Conservation (phyloP, 2,329 filamentous ascomycete species). For the Fusarium keratoplasticum region DNA sequence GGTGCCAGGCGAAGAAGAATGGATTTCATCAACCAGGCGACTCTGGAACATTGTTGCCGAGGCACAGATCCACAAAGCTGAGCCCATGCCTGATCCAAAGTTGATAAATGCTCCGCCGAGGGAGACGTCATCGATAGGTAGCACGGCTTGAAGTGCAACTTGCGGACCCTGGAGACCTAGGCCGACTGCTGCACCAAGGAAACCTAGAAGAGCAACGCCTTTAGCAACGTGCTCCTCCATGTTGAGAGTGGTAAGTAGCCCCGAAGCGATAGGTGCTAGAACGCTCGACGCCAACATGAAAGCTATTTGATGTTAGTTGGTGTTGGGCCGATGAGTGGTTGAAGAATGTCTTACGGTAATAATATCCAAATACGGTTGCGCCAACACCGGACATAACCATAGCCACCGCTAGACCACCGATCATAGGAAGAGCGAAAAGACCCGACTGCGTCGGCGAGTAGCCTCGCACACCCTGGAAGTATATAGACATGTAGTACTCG, state of each 20-base stretch:
- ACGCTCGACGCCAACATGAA: constrained; percentile 41
- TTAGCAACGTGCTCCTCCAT: constrained; percentile 37
- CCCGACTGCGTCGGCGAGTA: constrained; percentile 35
- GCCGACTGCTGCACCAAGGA: constrained; percentile 36
- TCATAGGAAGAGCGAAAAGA: constrained; percentile 37
- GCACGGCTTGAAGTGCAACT: constrained; percentile 32
- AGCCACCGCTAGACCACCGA: constrained; percentile 26
- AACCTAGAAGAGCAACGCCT: constrained; percentile 29
- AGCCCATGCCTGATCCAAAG: constrained; percentile 39
- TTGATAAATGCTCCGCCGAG: constrained; percentile 39
- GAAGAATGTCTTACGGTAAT: constrained; percentile 29
- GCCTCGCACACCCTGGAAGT: constrained; percentile 41
- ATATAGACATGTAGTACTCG: constrained; percentile 43
- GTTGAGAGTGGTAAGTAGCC: constrained; percentile 37
- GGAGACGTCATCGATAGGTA: constrained; percentile 36
- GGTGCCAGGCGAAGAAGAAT: constrained; percentile 11
- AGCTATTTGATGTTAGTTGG: constrained; percentile 30
- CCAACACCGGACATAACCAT: constrained; percentile 39
- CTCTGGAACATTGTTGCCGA: constrained; percentile 41
- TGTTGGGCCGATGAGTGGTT: fast-evolving
- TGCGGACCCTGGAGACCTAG: constrained; percentile 39
- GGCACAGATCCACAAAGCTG: constrained; percentile 40
- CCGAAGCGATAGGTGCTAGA: constrained; percentile 33
- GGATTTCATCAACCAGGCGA: constrained; percentile 29
- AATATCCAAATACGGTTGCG: constrained; percentile 37